These are phyloP conservation scores for Pseudohyphozyma bogoriensis DNA, from an alignment of 768 basidiomycete genomes.

Conservation along the genomic window DNA sequence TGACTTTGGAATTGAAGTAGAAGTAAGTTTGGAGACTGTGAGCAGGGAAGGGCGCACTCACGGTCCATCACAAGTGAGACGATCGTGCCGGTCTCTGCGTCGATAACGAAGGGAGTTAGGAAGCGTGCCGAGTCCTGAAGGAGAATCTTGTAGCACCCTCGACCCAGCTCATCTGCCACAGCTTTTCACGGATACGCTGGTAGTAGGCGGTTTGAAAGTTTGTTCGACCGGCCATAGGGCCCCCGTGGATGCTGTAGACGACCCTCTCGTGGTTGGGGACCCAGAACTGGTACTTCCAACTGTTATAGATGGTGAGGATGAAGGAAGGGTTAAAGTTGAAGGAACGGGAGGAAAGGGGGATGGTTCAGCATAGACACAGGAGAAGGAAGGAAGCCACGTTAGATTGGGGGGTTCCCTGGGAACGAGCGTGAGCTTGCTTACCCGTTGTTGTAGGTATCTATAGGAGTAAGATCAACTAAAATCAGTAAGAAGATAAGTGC, in stretches of 20 bases:
- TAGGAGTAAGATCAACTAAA: not conserved
- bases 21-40: not conserved
- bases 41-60: not conserved
- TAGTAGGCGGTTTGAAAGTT: slow-evolving; percentile 25
- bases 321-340: not conserved
- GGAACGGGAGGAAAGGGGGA: not conserved
- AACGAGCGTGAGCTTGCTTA: not conserved
- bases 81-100: slow-evolving; percentile 13
- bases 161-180: slow-evolving; percentile 23
- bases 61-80: slow-evolving; percentile 15
- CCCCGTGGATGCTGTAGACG: slow-evolving; percentile 9
- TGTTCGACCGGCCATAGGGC: slow-evolving; percentile 11
- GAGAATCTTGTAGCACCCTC: not conserved
- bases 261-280: slow-evolving; percentile 14
- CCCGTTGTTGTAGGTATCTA: slow-evolving; percentile 25
- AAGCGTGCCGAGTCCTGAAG: too few relatives aligned
- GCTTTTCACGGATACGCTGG: slow-evolving; percentile 11
- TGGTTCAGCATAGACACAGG: not conserved
- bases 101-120: too few relatives aligned
- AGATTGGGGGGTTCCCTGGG: not conserved
- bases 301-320: not conserved
- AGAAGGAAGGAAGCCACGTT: not conserved
- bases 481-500: not conserved
- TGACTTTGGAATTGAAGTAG: not conserved
- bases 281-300: slow-evolving; percentile 10